These are phyloP conservation scores for Apophysomyces ossiformis DNA, from an alignment of 371 early-diverging fungal genomes.

Conservation along the genomic window DNA sequence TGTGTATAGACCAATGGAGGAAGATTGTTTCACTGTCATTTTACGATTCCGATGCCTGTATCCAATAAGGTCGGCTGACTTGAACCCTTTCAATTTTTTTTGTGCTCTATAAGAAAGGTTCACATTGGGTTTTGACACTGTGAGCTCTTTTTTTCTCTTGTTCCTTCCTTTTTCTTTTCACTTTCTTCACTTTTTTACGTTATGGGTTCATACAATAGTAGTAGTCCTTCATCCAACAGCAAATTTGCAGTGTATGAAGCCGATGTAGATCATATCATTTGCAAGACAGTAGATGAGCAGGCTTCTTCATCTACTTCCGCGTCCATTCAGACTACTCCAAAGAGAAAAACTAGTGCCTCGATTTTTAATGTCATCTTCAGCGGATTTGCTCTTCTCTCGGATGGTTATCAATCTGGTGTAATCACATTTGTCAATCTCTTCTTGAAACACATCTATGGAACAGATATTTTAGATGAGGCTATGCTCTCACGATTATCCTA, in stretches of 20 bases:
- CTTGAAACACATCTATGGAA: conserved; percentile 30
- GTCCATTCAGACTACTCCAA: not conserved
- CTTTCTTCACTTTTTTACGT: not conserved
- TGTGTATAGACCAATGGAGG: too few species aligned
- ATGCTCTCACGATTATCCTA: conserved; percentile 38
- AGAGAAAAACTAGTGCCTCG: conserved; percentile 18
- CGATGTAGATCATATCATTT: conserved; percentile 8
- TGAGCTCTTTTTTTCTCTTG: not conserved
- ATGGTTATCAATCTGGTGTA: conserved; percentile 39
- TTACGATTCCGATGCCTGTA: not conserved
- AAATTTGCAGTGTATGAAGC: not conserved
- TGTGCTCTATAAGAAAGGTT: not conserved
- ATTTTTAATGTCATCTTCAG: conserved; percentile 33
- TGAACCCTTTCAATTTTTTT: not conserved
- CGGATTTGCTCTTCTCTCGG: conserved; percentile 33
- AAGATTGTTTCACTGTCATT: too few species aligned
- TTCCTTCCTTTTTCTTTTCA: not conserved
- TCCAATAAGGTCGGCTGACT: not conserved
- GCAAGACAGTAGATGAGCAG: conserved; percentile 1
- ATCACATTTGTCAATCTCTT: conserved; percentile 33
- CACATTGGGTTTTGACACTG: not conserved
- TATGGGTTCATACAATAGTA: not conserved
- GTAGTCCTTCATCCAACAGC: not conserved
- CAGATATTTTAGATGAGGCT: conserved; percentile 20
- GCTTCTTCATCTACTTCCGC: conserved; percentile 1